Percentiles rank a stretch among this genome's conserved stretches.
phyloP scores from a whole-genome alignment of 2,329 filamentous ascomycete species.

The Aspergillus unguis region DNA sequence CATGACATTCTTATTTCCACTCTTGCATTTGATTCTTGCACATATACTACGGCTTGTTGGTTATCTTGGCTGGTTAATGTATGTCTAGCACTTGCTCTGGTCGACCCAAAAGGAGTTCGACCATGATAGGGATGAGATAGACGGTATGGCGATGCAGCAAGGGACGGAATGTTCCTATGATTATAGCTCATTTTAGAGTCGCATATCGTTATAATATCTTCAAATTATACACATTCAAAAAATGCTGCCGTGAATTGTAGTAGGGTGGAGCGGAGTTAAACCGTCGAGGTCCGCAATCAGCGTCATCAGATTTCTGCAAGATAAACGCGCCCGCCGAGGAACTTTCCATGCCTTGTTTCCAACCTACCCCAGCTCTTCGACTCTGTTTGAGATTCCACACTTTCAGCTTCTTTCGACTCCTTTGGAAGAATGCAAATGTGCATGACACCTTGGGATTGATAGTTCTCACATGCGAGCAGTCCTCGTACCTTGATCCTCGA shows the following conservation, averaged over 20 bases:
- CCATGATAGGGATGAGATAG: conserved; percentile 11
- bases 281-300: conserved; percentile 2
- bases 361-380: background rate
- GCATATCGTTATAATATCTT: conserved; percentile 2
- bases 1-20: conserved; percentile 19
- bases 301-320: conserved; percentile 9
- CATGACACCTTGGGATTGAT: background rate
- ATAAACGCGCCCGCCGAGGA: conserved; percentile 2
- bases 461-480: background rate
- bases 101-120: conserved; percentile 5
- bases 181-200: conserved; percentile 5
- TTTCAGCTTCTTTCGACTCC: background rate
- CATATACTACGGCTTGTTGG: conserved; percentile 24
- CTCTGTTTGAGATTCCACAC: background rate
- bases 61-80: conserved; percentile 22
- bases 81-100: conserved; percentile 16
- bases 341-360: background rate
- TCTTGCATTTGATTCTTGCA: conserved; percentile 26
- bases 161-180: conserved; percentile 7
- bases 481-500: background rate
- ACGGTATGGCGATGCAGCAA: conserved; percentile 11
- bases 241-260: background rate
- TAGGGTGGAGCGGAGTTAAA: conserved; percentile 3
- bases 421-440: background rate
- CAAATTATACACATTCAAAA: background rate